phyloP scores from a whole-genome alignment of 176 grass and related monocot species.

The Calamus simplicifolius region DNA sequence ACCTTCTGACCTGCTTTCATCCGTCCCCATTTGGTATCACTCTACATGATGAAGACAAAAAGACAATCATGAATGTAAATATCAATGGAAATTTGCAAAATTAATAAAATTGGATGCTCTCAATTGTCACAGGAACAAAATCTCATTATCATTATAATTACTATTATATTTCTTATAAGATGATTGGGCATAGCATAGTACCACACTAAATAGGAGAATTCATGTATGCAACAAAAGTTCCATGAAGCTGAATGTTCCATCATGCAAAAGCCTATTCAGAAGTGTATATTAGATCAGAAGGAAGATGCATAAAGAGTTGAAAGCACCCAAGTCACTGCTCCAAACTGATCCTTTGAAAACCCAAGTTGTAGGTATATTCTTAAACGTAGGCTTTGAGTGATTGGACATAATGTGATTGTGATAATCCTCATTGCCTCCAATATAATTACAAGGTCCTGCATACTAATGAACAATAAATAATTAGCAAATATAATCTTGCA shows the following conservation, averaged over 20 bases:
- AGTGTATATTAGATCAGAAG: not conserved
- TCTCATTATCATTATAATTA: too few relatives aligned
- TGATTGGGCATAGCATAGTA: too few relatives aligned
- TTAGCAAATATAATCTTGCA: not conserved
- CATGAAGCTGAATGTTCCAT: too few relatives aligned
- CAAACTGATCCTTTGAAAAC: constrained; percentile 71
- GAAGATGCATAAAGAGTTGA: constrained; percentile 7
- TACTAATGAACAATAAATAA: constrained; percentile 11
- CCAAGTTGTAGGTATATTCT: constrained; percentile 87
- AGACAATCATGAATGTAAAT: not conserved
- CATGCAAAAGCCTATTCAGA: too few relatives aligned
- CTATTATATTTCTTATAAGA: too few relatives aligned
- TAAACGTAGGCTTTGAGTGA: constrained; percentile 69
- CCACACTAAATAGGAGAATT: too few relatives aligned
- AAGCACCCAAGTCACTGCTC: constrained; percentile 67
- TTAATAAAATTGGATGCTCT: too few relatives aligned
- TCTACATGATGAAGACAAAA: constrained; percentile 15
- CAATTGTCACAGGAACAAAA: too few relatives aligned
- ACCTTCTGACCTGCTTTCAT: constrained; percentile 69
- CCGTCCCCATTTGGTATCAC: constrained; percentile 82
- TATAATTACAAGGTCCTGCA: constrained; percentile 92
- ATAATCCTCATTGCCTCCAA: constrained; percentile 92
- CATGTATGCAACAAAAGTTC: too few relatives aligned
- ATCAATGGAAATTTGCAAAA: not conserved
- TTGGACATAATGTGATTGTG: constrained; percentile 67